These are phyloP conservation scores for Haplosporangium sp. DNA, from an alignment of 371 early-diverging fungal genomes.

Conservation along the genomic window DNA sequence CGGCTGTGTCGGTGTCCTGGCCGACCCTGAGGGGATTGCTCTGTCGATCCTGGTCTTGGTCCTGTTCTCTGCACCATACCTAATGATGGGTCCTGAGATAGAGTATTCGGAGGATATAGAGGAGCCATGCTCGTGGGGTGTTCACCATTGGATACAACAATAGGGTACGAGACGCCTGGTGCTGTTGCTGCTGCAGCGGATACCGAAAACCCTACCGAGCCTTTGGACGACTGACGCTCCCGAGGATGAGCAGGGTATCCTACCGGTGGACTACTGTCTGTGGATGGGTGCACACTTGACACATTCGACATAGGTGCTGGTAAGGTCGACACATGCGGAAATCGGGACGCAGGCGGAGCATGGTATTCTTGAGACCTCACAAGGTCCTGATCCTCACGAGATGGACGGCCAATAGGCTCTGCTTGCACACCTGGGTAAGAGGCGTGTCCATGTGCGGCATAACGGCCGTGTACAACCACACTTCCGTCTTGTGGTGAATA, in stretches of 20 bases:
- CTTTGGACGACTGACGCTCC: no score
- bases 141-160: no score
- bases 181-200: no score
- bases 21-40: constrained; percentile 8
- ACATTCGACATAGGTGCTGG: background rate
- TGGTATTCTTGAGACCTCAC: constrained; percentile 14
- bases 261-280: no score
- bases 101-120: background rate
- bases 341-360: constrained; percentile 4
- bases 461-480: background rate
- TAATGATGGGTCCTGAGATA: background rate
- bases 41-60: background rate
- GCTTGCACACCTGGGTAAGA: background rate
- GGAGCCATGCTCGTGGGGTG: no score
- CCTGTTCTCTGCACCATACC: background rate
- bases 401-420: background rate
- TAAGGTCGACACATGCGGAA: background rate
- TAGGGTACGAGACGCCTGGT: no score
- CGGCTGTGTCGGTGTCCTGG: constrained; percentile 10
- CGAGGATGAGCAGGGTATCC: no score
- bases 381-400: constrained; percentile 3
- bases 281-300: no score
- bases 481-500: background rate
- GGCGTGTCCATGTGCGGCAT: constrained; percentile 9
- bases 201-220: no score